Evolutionary conservation across 208 protist species (phyloP).

Genomic region (Vickermania ingenoplastis): DNA sequence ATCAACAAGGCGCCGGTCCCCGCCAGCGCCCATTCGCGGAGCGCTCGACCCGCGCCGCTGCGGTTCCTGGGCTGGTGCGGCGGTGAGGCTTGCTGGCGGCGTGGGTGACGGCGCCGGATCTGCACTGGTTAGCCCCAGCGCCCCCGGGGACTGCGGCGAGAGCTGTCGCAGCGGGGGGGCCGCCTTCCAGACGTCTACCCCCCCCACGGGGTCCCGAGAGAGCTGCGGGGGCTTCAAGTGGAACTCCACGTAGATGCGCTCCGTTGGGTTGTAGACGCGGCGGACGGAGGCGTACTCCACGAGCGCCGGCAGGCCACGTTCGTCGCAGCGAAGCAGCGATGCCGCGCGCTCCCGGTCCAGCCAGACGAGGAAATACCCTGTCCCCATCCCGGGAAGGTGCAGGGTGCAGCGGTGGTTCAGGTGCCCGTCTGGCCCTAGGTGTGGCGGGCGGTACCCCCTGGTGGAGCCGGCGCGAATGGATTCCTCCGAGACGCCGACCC

Average conservation of each 20-base stretch:
- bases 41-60: background rate
- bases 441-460: background rate
- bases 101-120: background rate
- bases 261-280: slow-evolving; percentile 57
- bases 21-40: background rate
- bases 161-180: background rate
- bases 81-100: background rate
- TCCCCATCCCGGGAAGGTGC: slow-evolving; percentile 19
- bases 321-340: slow-evolving; percentile 49
- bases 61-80: too few species aligned
- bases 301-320: slow-evolving; percentile 23
- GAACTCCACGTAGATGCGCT: slow-evolving; percentile 53
- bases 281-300: slow-evolving; percentile 66
- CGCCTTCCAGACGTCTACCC: too few species aligned
- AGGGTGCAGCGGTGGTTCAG: slow-evolving; percentile 4
- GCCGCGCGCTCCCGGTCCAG: slow-evolving; percentile 49
- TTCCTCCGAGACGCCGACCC: background rate
- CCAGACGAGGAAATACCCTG: slow-evolving; percentile 49
- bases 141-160: background rate
- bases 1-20: background rate
- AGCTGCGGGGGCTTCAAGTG: slow-evolving; percentile 17
- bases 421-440: background rate
- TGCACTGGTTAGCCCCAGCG: too few species aligned
- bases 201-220: background rate
- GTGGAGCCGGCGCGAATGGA: background rate